phyloP scores from a whole-genome alignment of 139 green algal genomes.

The Micractinium conductrix region DNA sequence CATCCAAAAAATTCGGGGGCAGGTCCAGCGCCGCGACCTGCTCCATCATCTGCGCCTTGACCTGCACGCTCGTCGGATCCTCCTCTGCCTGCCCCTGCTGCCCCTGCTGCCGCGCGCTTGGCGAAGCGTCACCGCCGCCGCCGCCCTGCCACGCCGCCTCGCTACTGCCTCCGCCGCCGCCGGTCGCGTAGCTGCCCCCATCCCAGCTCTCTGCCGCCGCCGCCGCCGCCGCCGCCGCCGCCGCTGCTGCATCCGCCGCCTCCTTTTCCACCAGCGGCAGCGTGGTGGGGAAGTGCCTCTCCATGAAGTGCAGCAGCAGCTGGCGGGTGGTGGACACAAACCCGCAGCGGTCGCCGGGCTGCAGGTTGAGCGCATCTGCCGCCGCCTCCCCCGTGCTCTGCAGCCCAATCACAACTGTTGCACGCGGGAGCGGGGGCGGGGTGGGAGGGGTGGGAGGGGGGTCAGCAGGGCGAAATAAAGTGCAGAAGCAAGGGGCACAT shows the following conservation, averaged over 20 bases:
- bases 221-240: neutral
- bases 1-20: conserved; percentile 91
- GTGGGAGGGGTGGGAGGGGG: neutral
- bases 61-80: conserved; percentile 23
- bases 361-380: conserved; percentile 52
- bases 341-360: conserved; percentile 63
- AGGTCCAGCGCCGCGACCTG: conserved; percentile 60
- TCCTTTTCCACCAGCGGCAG: neutral
- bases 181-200: too few species aligned
- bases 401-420: conserved; percentile 82
- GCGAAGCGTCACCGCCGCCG: neutral
- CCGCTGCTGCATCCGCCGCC: conserved; percentile 3
- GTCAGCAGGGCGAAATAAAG: too few species aligned
- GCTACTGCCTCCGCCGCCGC: conserved; percentile 1
- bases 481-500: too few species aligned
- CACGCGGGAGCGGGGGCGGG: neutral
- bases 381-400: conserved; percentile 71
- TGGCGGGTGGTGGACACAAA: conserved; percentile 80
- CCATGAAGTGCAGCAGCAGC: conserved; percentile 79
- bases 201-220: too few species aligned
- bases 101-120: conserved; percentile 22
- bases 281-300: conserved; percentile 70
- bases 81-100: neutral
- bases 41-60: conserved; percentile 39
- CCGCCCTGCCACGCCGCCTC: neutral